Conservation (phyloP, 2,329 filamentous ascomycete species). For the Trichoderma sp. region DNA sequence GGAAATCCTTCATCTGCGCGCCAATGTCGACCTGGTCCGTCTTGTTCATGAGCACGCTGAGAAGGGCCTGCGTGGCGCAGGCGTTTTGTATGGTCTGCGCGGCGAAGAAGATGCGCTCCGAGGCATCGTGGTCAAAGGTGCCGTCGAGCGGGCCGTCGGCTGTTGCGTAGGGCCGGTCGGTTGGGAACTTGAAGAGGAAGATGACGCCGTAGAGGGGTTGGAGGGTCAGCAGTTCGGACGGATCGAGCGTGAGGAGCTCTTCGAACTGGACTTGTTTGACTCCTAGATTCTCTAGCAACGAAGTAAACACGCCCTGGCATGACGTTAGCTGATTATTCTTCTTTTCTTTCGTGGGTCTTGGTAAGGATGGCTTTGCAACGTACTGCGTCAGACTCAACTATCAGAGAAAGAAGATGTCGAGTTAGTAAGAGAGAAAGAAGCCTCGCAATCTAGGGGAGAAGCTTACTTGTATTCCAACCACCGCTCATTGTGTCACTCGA, state of each 20-base stretch:
- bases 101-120: slow-evolving; percentile 87
- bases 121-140: slow-evolving; percentile 73
- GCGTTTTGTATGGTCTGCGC: slow-evolving; percentile 98
- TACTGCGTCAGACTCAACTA: slow-evolving; percentile 93
- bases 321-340: not conserved
- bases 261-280: slow-evolving; percentile 96
- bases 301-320: slow-evolving; percentile 87
- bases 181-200: slow-evolving; percentile 97
- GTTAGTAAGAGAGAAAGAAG: not conserved
- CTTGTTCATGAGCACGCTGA: slow-evolving; percentile 91
- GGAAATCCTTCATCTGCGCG: slow-evolving; percentile 71
- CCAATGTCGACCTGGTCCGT: slow-evolving; percentile 72
- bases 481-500: slow-evolving; percentile 61
- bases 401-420: not conserved
- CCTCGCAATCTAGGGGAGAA: not conserved
- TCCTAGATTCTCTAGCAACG: slow-evolving; percentile 86
- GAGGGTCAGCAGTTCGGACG: slow-evolving; percentile 70
- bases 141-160: slow-evolving; percentile 76
- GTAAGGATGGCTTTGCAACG: not conserved
- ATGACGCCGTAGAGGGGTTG: slow-evolving; percentile 92
- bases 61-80: slow-evolving; percentile 92
- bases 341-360: not conserved
- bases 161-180: slow-evolving; percentile 64
- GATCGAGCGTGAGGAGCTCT: slow-evolving; percentile 88
- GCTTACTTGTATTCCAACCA: slow-evolving; percentile 87